These are phyloP conservation scores for Lactarius pseudohatsudake DNA, from an alignment of 768 basidiomycete species.

Conservation along the genomic window DNA sequence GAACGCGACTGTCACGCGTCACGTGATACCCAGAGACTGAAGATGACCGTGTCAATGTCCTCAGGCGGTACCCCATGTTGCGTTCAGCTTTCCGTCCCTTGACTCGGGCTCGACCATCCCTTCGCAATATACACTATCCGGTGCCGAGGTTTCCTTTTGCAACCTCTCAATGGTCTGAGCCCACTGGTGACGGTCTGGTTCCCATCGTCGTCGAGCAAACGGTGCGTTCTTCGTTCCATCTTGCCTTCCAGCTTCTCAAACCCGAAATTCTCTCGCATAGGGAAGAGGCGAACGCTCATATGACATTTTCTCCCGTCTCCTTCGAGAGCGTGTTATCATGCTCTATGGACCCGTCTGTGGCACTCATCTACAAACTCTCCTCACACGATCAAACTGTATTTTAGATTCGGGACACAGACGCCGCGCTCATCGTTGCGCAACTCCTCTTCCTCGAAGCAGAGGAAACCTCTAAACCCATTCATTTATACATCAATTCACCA, in stretches of 20 bases:
- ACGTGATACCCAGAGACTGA: constrained; percentile 10
- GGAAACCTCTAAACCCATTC: constrained; percentile 91
- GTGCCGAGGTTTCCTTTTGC: constrained; percentile 47
- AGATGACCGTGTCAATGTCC: not conserved
- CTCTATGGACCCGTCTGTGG: constrained; percentile 81
- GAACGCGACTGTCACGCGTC: constrained; percentile 27
- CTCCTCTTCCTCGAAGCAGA: constrained; percentile 95
- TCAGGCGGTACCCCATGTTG: constrained; percentile 32
- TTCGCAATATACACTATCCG: not conserved
- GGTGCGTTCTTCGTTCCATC: constrained; percentile 41
- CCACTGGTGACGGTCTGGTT: constrained; percentile 61
- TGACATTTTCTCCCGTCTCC: constrained; percentile 92
- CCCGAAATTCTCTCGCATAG: constrained; percentile 38
- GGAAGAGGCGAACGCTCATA: constrained; percentile 88
- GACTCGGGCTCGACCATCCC: constrained; percentile 7
- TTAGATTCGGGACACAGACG: constrained; percentile 87
- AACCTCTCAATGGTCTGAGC: constrained; percentile 39
- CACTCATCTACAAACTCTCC: not conserved
- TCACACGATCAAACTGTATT: not conserved
- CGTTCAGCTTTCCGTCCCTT: constrained; percentile 32
- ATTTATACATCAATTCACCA: constrained; percentile 95
- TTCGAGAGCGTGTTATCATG: constrained; percentile 95
- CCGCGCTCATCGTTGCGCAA: constrained; percentile 87
- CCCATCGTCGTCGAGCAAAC: constrained; percentile 95
- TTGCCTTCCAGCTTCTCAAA: constrained; percentile 17